Conservation (phyloP, 805 yeast genomes). For the Myxozyma vanderwaltii region DNA sequence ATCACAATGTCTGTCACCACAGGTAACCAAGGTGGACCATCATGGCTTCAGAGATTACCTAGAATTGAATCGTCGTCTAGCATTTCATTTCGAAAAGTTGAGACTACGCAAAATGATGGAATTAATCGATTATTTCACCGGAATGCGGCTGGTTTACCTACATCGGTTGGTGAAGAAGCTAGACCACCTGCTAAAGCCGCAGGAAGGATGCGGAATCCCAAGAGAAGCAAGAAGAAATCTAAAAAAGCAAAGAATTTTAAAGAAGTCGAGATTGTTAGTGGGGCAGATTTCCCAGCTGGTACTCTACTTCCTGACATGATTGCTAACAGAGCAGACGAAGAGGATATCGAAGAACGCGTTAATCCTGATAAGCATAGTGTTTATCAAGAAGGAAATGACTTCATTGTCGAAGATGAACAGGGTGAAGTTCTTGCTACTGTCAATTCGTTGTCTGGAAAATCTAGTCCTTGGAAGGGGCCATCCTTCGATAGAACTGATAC, state of each 20-base stretch:
- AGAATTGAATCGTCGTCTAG: conserved; percentile 75
- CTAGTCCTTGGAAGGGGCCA: conserved; percentile 20
- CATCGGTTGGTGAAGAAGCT: conserved; percentile 6
- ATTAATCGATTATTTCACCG: conserved; percentile 24
- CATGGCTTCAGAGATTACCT: conserved; percentile 87
- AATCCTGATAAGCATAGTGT: conserved; percentile 43
- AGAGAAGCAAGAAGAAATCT: conserved; percentile 1
- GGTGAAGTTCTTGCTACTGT: conserved; percentile 70
- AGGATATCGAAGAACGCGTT: conserved; percentile 25
- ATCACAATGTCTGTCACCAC: conserved; percentile 88
- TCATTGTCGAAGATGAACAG: conserved; percentile 77
- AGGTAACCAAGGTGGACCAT: conserved; percentile 59
- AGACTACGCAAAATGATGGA: conserved; percentile 52
- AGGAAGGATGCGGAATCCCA: conserved; percentile 27
- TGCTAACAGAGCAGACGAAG: conserved; percentile 21
- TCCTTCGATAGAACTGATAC: background rate
- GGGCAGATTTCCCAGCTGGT: conserved; percentile 25
- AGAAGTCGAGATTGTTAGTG: background rate
- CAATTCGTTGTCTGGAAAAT: conserved; percentile 31
- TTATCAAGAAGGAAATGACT: conserved; percentile 67
- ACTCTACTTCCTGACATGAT: conserved; percentile 9
- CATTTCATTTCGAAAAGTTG: conserved; percentile 79
- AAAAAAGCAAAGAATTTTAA: background rate
- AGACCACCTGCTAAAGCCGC: conserved; percentile 31
- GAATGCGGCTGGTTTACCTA: background rate